phyloP scores from a whole-genome alignment of 2,329 filamentous ascomycete genomes.

The Drechslerella stenobrocha region DNA sequence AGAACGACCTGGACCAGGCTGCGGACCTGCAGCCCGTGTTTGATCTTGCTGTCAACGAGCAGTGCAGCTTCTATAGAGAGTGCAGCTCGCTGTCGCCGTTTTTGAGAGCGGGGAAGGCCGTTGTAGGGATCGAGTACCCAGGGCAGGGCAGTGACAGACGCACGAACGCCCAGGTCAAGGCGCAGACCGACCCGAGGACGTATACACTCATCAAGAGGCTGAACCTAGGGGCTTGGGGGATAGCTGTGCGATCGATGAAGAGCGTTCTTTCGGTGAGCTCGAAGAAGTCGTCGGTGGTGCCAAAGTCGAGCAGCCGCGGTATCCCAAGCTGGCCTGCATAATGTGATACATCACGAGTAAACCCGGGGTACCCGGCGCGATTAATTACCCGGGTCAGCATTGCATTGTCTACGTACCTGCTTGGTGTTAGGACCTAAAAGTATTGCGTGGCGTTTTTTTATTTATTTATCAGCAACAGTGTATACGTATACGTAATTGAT shows the following conservation, averaged over 20 bases:
- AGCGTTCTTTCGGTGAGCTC: not conserved
- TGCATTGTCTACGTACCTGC: no score
- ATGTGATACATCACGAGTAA: no score
- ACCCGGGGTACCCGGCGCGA: no score
- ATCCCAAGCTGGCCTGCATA: no score
- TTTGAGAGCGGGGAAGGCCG: conserved; percentile 65
- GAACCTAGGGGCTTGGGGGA: conserved; percentile 65
- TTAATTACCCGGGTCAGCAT: no score
- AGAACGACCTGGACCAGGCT: conserved; percentile 32
- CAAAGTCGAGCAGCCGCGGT: not conserved
- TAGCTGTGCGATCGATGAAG: conserved; percentile 11
- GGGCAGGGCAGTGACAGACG: conserved; percentile 57
- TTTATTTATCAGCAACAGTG: no score
- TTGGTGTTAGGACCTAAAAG: no score
- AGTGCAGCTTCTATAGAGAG: conserved; percentile 66
- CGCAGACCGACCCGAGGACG: conserved; percentile 59
- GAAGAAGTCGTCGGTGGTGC: not conserved
- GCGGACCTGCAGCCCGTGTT: conserved; percentile 16
- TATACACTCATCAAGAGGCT: conserved; percentile 70
- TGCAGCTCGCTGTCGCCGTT: conserved; percentile 65
- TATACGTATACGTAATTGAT: no score
- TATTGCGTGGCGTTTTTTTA: no score
- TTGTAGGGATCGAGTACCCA: conserved; percentile 74
- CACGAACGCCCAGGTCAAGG: conserved; percentile 50
- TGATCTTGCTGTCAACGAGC: conserved; percentile 71